Percentiles rank a stretch among this genome's conserved stretches.
These are phyloP conservation scores for Penicillium sp. DNA, from an alignment of 2,329 filamentous ascomycete genomes.

Conservation along the genomic window DNA sequence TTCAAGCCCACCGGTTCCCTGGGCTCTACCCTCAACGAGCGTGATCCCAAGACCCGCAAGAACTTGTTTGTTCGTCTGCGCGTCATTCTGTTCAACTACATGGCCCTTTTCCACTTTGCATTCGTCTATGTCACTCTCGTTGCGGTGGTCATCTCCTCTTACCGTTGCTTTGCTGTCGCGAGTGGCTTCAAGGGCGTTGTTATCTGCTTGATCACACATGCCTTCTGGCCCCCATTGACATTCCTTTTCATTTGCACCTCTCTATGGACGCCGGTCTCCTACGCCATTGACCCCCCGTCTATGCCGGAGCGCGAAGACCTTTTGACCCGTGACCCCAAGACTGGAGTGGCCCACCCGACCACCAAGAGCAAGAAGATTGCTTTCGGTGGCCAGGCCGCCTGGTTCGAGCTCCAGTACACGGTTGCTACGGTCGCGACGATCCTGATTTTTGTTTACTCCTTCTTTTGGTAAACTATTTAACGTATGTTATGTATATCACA, in stretches of 20 bases:
- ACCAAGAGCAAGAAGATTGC: conserved; percentile 56
- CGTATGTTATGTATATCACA: conserved; percentile 12
- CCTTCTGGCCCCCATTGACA: conserved; percentile 62
- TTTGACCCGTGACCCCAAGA: conserved; percentile 54
- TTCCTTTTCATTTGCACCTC: conserved; percentile 58
- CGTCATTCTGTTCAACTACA: conserved; percentile 58
- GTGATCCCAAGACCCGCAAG: conserved; percentile 45
- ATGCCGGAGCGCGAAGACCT: conserved; percentile 61
- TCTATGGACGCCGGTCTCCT: conserved; percentile 61
- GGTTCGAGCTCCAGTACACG: conserved; percentile 59
- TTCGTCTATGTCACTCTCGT: conserved; percentile 58
- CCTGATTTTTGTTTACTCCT: conserved; percentile 50
- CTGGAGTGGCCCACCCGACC: conserved; percentile 50
- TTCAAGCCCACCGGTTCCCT: conserved; percentile 64
- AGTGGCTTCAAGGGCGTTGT: conserved; percentile 45
- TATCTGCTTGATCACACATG: conserved; percentile 58
- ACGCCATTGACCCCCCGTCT: conserved; percentile 61
- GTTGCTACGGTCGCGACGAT: conserved; percentile 53
- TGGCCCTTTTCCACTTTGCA: conserved; percentile 56
- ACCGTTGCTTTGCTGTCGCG: conserved; percentile 50
- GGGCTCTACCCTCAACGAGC: conserved; percentile 58
- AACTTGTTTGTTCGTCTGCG: conserved; percentile 54
- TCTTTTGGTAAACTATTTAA: conserved; percentile 26
- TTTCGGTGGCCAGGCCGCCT: conserved; percentile 55
- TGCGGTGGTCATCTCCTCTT: conserved; percentile 53